Evolutionary conservation across 768 basidiomycete genomes (phyloP).

Genomic region (Megacollybia marginata): DNA sequence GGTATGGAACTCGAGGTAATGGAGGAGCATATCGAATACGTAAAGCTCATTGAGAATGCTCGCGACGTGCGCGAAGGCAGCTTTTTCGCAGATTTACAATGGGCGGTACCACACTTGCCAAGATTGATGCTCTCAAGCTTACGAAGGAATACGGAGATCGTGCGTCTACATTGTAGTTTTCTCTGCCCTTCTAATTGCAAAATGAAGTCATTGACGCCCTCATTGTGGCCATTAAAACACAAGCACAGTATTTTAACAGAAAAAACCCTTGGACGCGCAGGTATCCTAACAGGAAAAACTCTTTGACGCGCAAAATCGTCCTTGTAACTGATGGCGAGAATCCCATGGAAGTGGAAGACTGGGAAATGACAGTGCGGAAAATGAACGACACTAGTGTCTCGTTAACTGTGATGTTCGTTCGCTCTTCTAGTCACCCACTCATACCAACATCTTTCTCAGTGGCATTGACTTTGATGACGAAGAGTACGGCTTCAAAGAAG

Average conservation of each 20-base stretch:
- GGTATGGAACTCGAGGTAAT: conserved; percentile 76
- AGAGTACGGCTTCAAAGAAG: conserved; percentile 48
- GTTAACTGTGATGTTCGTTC: conserved; percentile 66
- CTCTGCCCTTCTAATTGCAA: conserved; percentile 1
- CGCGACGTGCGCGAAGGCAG: conserved; percentile 65
- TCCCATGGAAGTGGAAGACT: conserved; percentile 66
- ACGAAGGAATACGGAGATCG: conserved; percentile 58
- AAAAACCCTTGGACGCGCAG: conserved; percentile 84
- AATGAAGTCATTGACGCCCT: conserved; percentile 74
- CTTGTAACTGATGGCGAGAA: conserved; percentile 83
- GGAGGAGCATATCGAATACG: conserved; percentile 48
- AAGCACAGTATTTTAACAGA: conserved; percentile 53
- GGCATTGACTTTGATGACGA: conserved; percentile 86
- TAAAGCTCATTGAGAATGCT: conserved; percentile 30
- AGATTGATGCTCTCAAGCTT: conserved; percentile 52
- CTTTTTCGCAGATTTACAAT: conserved; percentile 67
- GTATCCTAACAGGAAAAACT: too few relatives aligned
- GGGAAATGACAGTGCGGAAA: conserved; percentile 60
- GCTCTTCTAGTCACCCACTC: background rate
- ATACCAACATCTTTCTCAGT: conserved; percentile 28
- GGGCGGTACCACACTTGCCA: conserved; percentile 60
- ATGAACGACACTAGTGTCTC: conserved; percentile 52
- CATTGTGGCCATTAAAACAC: conserved; percentile 80
- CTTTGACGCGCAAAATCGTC: conserved; percentile 75
- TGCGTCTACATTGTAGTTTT: conserved; percentile 25